Conservation (phyloP, 805 yeast genomes). For the Metahyphopichia silvanorum region DNA sequence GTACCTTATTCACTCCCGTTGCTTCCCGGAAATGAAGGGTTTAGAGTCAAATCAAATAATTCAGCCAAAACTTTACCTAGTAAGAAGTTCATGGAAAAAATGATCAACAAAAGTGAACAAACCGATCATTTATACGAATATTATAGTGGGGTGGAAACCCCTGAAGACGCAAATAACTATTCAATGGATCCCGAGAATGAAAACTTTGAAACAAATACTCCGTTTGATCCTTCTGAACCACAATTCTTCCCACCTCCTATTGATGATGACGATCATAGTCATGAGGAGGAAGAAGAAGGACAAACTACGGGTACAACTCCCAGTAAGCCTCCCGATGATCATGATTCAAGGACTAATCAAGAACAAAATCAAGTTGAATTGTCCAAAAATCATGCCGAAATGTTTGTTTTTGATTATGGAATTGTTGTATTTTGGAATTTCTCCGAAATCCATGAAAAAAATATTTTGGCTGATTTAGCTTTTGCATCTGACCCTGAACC, state of each 20-base stretch:
- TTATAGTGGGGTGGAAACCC: constrained; percentile 73
- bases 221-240: constrained; percentile 91
- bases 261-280: constrained; percentile 10
- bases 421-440: constrained; percentile 99
- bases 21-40: constrained; percentile 79
- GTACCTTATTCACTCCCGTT: constrained; percentile 87
- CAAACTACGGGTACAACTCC: constrained; percentile 1
- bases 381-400: constrained; percentile 70
- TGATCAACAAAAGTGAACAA: constrained; percentile 78
- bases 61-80: constrained; percentile 41
- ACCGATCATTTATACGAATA: constrained; percentile 91
- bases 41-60: constrained; percentile 68
- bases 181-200: constrained; percentile 44
- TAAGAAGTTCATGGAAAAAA: constrained; percentile 61
- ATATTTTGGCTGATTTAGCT: constrained; percentile 87
- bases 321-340: no score
- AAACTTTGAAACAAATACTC: constrained; percentile 43
- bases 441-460: constrained; percentile 87
- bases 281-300: constrained; percentile 4
- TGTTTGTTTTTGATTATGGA: constrained; percentile 88
- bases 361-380: constrained; percentile 27
- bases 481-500: constrained; percentile 51
- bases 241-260: constrained; percentile 68
- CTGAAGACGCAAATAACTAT: constrained; percentile 51
- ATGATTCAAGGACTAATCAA: neutral